These are phyloP conservation scores for Suillus luteus DNA, from an alignment of 768 basidiomycete genomes.

Conservation along the genomic window DNA sequence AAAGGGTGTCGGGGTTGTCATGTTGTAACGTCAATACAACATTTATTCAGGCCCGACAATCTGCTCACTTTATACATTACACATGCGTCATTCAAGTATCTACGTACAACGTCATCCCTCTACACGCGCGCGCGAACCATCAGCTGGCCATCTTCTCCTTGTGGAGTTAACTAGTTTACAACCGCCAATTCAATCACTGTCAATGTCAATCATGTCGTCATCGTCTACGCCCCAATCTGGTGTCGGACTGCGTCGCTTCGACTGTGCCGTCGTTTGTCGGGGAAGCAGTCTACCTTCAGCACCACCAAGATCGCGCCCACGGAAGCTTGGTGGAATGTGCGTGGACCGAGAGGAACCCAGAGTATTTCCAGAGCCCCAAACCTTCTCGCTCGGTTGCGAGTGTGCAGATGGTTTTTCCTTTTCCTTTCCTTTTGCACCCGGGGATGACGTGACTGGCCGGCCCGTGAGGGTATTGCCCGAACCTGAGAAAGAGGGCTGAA, in stretches of 20 bases:
- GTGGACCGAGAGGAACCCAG: slow-evolving; percentile 42
- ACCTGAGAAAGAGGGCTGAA: slow-evolving; percentile 57
- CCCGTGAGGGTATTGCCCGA: slow-evolving; percentile 70
- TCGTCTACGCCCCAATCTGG: slow-evolving; percentile 86
- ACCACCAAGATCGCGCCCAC: slow-evolving; percentile 48
- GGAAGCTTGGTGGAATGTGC: slow-evolving; percentile 35
- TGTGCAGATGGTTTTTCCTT: slow-evolving; percentile 39
- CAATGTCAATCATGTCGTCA: slow-evolving; percentile 81
- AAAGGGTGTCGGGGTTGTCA: slow-evolving; percentile 87
- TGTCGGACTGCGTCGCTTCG: slow-evolving; percentile 58
- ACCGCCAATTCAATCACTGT: slow-evolving; percentile 68
- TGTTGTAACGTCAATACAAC: slow-evolving; percentile 55
- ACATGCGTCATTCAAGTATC: slow-evolving; percentile 7
- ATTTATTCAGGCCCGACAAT: slow-evolving; percentile 18
- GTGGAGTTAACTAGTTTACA: slow-evolving; percentile 24
- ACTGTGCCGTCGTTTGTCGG: slow-evolving; percentile 41
- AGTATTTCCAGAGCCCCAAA: slow-evolving; percentile 52
- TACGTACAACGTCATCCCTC: slow-evolving; percentile 1
- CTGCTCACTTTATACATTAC: slow-evolving; percentile 5
- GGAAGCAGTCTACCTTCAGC: slow-evolving; percentile 53
- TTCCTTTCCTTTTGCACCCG: slow-evolving; percentile 58
- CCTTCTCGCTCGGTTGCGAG: slow-evolving; percentile 33
- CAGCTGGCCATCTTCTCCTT: not conserved
- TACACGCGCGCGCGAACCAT: not conserved
- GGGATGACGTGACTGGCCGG: slow-evolving; percentile 37